Evolutionary conservation across 2,329 filamentous ascomycete species (phyloP), one percentile per base, ranked within the genome.

Genomic region (Sordariomycetes sp.): DNA sequence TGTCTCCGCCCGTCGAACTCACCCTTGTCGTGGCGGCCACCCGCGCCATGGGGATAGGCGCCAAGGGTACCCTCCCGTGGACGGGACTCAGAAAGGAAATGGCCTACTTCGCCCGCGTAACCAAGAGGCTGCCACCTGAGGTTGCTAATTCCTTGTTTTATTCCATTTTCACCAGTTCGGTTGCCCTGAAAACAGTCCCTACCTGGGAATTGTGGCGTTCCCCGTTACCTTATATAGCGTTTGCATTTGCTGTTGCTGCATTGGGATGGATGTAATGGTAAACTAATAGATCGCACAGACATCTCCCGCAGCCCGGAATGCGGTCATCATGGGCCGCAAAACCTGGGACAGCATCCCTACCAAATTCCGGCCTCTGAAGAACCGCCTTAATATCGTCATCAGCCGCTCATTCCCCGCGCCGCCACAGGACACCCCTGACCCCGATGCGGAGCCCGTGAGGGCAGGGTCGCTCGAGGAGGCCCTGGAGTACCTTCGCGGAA

Each of bases 1-100:
- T 61, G 46, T 20, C 53, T 71, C 65, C 70, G 60, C 66, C 72
- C 54, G 69, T 75, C 57, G 86, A 90, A 63, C 76, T 97, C 58
- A 97, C 90, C n/a, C 82, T 97, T 65, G 88, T 97, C 71, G 90
- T 97, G 65, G 93, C 90, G n/a, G 87, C 92, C 20, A 96, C 92
- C n/a, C 86, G 87, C 57, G 83, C 78, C 66, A 89, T 97, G 77
- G 94, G 94, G 69, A 97, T 99, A 66, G 94, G 94, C 60, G 79
- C 82, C 53, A 78, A 80, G 60, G 90, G 90, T 60, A 80, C 78
- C 3, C 83, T 99, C 58, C 94, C 94, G 3, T 99, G 94, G 94
- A 89, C 87, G 0, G 87, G 88, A 51, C 80, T 97, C 37, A 89
- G 86, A 71, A 86, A 88, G 62, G 94, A 99, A 73, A 96, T 99